Percentiles rank a stretch among this genome's conserved stretches.
These are phyloP conservation scores for Eimeria nieschulzi DNA, from an alignment of 169 alveolate species.

Conservation along the genomic window DNA sequence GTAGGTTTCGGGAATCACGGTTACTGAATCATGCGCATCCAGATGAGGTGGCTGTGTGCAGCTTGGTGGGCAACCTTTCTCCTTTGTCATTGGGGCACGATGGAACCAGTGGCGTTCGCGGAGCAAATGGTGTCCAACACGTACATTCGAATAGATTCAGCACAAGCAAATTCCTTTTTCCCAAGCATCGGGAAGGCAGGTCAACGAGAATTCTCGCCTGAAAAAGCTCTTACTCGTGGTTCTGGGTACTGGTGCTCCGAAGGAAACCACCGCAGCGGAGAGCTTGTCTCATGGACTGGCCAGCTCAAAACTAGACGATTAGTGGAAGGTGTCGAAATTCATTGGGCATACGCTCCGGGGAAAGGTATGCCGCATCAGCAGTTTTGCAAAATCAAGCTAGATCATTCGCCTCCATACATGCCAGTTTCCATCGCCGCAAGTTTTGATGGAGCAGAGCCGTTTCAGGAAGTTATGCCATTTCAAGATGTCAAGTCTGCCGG, in stretches of 20 bases:
- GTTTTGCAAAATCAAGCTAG: not conserved
- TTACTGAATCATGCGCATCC: not conserved
- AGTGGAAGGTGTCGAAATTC: conserved; percentile 59
- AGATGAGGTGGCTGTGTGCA: not conserved
- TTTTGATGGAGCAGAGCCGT: conserved; percentile 65
- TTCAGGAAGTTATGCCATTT: conserved; percentile 56
- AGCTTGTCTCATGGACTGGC: conserved; percentile 66
- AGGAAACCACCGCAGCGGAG: conserved; percentile 59
- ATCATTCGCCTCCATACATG: not conserved
- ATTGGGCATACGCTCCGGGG: conserved; percentile 79
- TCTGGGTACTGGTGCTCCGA: conserved; percentile 78
- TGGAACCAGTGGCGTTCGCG: not conserved
- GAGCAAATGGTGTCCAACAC: conserved; percentile 52
- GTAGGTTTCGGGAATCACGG: too few species aligned
- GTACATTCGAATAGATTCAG: conserved; percentile 29
- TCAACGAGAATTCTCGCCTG: conserved; percentile 68
- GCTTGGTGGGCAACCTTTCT: not conserved
- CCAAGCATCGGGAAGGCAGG: conserved; percentile 70
- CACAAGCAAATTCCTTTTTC: conserved; percentile 47
- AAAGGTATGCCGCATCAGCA: conserved; percentile 52
- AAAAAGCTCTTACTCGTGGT: conserved; percentile 57
- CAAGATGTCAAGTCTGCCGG: conserved; percentile 58
- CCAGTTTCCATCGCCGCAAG: conserved; percentile 63
- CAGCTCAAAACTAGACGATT: conserved; percentile 33
- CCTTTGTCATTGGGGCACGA: not conserved